Evolutionary conservation across 2,329 filamentous ascomycete species (phyloP), one percentile per base, ranked within the genome.

Genomic region (Zymoseptoria ardabiliae): DNA sequence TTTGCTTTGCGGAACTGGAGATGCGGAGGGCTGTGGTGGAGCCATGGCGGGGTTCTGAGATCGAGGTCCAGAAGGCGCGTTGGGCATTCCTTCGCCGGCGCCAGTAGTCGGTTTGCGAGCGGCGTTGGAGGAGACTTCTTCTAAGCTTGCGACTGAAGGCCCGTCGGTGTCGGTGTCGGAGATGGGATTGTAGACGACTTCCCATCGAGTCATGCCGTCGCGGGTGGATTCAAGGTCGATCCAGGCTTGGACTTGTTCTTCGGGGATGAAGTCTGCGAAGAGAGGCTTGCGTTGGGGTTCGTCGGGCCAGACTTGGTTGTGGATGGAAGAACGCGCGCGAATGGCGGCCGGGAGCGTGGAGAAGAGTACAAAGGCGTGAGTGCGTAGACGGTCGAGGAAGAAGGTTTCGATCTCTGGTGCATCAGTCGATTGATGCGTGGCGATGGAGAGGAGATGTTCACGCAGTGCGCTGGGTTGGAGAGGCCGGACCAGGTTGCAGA

Each of bases 261-360:
- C 82, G 0, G 93, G 93, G 20, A 97, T 81, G 72, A 94, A 97
- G 72, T 99, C 94, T 3, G 90, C 90, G 83, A 88, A 95, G 0
- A 97, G 80, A 0, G 86, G 81, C 72, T 94, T 95, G 30, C 94
- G 83, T 65, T 87, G 89, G 60, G 87, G 85, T 75, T 97, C 93
- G 60, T 91, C 85, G 0, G 93, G 93, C 90, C 92, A 97, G 41
- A 91, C 82, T 21, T 82, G 82, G 59, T 85, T 84, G 74, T 99
- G 93, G 2, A 97, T 78, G 2, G 83, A 82, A 9, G 84, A 82
- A 54, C 93, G 88, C 8, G 90, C 91, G 21, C 90, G 83, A 0
- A 87, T 85, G 3, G 94, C 94, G 3, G 88, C 86, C 2, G 85
- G 78, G 9, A 85, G 78, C 52, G 80, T 87, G 51, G 79, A 77